These are phyloP conservation scores for Heliamphora pulchella DNA, from an alignment of 179 eudicot genomes.

Conservation along the genomic window DNA sequence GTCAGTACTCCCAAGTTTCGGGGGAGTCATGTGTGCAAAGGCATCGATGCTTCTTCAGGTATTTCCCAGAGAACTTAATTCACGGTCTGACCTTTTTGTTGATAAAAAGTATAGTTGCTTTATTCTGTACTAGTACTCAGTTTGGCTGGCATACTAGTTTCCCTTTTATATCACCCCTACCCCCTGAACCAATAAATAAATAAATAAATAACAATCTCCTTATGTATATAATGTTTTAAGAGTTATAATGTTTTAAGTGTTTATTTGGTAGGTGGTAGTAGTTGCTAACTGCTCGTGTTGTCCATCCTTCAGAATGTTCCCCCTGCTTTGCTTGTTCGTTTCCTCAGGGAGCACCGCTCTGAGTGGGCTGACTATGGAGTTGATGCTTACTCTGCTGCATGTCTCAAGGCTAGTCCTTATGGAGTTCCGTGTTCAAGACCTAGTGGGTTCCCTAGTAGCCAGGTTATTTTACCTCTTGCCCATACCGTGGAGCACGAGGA, in stretches of 20 bases:
- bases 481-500: constrained; percentile 56
- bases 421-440: constrained; percentile 43
- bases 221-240: background rate
- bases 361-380: constrained; percentile 59
- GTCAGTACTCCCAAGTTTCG: constrained; percentile 34
- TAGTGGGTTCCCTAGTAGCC: constrained; percentile 41
- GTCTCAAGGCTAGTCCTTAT: constrained; percentile 42
- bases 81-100: background rate
- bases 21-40: constrained; percentile 54
- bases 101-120: background rate
- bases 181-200: too few relatives aligned
- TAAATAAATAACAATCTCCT: background rate
- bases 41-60: constrained; percentile 67
- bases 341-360: constrained; percentile 52
- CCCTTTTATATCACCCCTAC: too few relatives aligned
- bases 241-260: too few relatives aligned
- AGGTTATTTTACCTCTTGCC: constrained; percentile 45
- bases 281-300: constrained; percentile 3
- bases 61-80: background rate
- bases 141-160: background rate
- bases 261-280: background rate
- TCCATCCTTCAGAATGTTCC: constrained; percentile 35
- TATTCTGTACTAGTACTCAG: background rate
- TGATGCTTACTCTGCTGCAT: constrained; percentile 53
- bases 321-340: constrained; percentile 49